Evolutionary conservation across 345 rosid genomes (phyloP).

Genomic region (Murraya koenigii): DNA sequence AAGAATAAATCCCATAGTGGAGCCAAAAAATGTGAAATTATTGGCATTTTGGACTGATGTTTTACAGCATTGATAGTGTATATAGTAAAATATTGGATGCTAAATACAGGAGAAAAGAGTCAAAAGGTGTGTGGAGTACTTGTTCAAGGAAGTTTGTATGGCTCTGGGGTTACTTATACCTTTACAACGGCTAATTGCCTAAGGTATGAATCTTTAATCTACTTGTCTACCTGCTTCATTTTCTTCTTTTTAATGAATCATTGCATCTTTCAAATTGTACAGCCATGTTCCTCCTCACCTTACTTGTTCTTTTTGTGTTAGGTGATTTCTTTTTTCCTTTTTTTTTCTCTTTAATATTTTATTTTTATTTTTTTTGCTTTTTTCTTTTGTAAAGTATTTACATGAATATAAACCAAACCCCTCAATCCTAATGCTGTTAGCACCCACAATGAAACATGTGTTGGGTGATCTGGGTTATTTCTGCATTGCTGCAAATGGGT

Average conservation of each 20-base stretch:
- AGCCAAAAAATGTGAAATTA: background rate
- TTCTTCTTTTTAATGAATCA: background rate
- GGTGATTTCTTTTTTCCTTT: background rate
- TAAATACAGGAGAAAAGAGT: slow-evolving; percentile 42
- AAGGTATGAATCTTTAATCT: slow-evolving; percentile 29
- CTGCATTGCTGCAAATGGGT: background rate
- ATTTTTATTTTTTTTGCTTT: no score
- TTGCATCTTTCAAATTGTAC: background rate
- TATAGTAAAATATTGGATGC: background rate
- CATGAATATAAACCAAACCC: background rate
- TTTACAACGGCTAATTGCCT: slow-evolving; percentile 50
- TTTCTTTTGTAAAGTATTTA: background rate
- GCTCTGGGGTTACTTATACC: slow-evolving; percentile 40
- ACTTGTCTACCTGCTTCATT: background rate
- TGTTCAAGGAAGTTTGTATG: slow-evolving; percentile 39
- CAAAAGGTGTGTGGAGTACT: slow-evolving; percentile 32
- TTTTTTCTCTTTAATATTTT: no score
- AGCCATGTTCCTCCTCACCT: background rate
- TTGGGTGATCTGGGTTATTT: background rate
- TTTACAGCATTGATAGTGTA: slow-evolving; percentile 2
- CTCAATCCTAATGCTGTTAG: background rate
- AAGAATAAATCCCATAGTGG: background rate
- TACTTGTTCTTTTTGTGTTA: background rate
- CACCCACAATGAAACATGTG: background rate
- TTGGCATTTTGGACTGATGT: background rate